Evolutionary conservation across 306 rosid species (phyloP).

Genomic region (Prunus mume): DNA sequence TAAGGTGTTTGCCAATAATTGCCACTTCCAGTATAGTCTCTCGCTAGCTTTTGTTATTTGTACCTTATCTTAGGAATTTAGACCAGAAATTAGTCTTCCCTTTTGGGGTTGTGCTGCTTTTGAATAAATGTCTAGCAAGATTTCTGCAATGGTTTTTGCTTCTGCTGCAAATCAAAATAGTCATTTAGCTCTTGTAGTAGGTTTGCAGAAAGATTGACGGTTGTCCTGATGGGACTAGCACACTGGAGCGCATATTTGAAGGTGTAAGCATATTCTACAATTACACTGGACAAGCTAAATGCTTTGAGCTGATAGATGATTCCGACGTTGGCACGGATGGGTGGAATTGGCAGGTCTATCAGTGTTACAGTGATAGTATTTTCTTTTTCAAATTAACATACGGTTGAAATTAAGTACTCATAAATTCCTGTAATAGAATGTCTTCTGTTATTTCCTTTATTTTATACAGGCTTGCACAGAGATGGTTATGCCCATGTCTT

Average conservation of each 20-base stretch:
- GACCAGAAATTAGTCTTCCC: neutral
- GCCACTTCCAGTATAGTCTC: neutral
- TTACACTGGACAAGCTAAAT: slow-evolving; percentile 59
- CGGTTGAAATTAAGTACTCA: neutral
- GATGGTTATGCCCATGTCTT: slow-evolving; percentile 92
- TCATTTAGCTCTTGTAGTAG: slow-evolving; percentile 26
- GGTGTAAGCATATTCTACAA: slow-evolving; percentile 72
- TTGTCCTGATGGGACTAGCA: slow-evolving; percentile 49
- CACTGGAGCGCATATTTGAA: slow-evolving; percentile 61
- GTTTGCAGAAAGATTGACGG: slow-evolving; percentile 66
- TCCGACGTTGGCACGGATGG: slow-evolving; percentile 73
- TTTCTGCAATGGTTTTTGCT: neutral
- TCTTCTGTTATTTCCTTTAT: slow-evolving; percentile 11
- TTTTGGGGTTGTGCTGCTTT: neutral
- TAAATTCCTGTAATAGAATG: neutral
- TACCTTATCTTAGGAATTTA: neutral
- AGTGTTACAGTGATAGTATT: slow-evolving; percentile 3
- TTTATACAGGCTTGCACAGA: slow-evolving; percentile 74
- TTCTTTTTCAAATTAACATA: neutral
- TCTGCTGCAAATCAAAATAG: neutral
- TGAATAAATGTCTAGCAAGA: neutral
- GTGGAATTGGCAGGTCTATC: slow-evolving; percentile 83
- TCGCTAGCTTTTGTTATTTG: neutral
- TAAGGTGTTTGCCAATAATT: neutral
- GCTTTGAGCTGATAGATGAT: slow-evolving; percentile 70